Conservation (phyloP, 805 yeast genomes). For the Saccharomycopsis lassenensis region DNA sequence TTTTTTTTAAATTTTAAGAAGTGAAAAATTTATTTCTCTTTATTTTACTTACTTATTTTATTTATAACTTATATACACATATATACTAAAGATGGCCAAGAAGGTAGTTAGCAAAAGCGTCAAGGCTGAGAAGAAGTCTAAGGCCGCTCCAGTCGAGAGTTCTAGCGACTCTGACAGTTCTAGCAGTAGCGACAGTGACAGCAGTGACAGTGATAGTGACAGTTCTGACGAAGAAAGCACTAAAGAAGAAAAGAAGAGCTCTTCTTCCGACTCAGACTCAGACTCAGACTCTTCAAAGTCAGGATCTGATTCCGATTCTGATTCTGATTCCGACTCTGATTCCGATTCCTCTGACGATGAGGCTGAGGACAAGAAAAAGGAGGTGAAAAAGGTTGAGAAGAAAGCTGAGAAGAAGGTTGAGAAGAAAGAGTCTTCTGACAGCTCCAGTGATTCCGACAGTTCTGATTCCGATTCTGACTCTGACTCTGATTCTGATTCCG, state of each 20-base stretch:
- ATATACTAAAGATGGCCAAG: conserved; percentile 11
- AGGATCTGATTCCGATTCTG: conserved; percentile 22
- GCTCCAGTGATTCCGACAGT: conserved; percentile 19
- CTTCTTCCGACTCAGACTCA: conserved; percentile 6
- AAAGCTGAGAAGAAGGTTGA: conserved; percentile 16
- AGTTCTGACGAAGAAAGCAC: too few species aligned
- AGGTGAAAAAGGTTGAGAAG: conserved; percentile 15
- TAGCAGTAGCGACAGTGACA: too few species aligned
- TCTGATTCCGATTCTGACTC: conserved; percentile 25
- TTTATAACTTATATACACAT: not conserved
- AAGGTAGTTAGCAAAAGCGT: conserved; percentile 6
- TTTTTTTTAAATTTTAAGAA: conserved; percentile 1
- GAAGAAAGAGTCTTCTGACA: conserved; percentile 13
- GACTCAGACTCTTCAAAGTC: conserved; percentile 22
- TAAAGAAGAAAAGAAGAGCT: conserved; percentile 1
- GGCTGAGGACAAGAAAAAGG: conserved; percentile 8
- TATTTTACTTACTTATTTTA: not conserved
- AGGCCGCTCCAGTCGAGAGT: not conserved
- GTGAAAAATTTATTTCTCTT: not conserved
- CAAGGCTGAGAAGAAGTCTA: conserved; percentile 3
- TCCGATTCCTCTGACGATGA: conserved; percentile 21
- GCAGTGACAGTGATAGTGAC: too few species aligned
- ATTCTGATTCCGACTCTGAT: conserved; percentile 24
- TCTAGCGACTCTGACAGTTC: conserved; percentile 1
- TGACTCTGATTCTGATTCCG: conserved; percentile 19